Conservation (phyloP, 176 grass and related monocot genomes). For the Melocanna baccifera region DNA sequence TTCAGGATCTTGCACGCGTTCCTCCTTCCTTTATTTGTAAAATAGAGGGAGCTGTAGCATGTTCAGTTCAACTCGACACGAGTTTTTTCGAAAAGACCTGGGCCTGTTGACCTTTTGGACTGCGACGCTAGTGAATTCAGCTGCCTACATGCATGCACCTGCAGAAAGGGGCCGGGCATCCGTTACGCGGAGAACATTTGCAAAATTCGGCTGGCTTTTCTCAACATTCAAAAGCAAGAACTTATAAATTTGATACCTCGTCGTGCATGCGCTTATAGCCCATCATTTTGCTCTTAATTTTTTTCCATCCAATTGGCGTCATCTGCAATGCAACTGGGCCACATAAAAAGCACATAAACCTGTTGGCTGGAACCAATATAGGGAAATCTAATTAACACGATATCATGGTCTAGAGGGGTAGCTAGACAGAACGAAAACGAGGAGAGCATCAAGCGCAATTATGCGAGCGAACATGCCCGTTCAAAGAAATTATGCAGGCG, state of each 20-base stretch:
- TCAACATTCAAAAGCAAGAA: not conserved
- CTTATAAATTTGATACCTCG: not conserved
- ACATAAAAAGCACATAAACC: not conserved
- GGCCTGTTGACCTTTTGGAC: slow-evolving; percentile 3
- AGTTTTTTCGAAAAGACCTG: not conserved
- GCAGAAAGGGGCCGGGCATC: not conserved
- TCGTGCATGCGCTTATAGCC: not conserved
- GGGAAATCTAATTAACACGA: not conserved
- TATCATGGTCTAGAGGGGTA: not conserved
- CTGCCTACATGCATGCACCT: not conserved
- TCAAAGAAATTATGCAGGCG: no score
- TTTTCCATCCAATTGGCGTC: not conserved
- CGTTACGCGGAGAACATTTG: slow-evolving; percentile 2
- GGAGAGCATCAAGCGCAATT: not conserved
- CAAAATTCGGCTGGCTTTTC: not conserved
- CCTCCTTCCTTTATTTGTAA: no score
- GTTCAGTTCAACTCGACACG: no score
- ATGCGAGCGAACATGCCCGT: not conserved
- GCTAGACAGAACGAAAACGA: slow-evolving; percentile 4
- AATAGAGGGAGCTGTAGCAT: no score
- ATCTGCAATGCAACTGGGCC: not conserved
- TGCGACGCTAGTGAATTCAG: not conserved
- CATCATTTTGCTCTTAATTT: not conserved
- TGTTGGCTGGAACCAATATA: not conserved
- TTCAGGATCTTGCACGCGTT: no score